phyloP scores from a whole-genome alignment of 2,329 filamentous ascomycete genomes.

The Neopestalotiopsis sp. region DNA sequence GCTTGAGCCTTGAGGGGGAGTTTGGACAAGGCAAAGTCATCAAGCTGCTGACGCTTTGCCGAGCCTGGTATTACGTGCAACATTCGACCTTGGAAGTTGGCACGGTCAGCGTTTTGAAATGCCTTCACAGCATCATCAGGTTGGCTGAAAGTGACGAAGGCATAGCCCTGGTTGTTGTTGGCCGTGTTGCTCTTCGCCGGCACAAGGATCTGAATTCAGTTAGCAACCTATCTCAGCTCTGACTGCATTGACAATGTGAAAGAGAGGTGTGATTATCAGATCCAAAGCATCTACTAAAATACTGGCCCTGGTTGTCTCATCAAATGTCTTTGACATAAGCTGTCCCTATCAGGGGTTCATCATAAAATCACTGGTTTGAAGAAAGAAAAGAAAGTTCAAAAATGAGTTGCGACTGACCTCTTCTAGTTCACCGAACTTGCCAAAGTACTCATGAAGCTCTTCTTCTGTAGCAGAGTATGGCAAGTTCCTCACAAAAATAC shows the following conservation, averaged over 20 bases:
- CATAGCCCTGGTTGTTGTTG: conserved; percentile 81
- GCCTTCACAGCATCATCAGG: conserved; percentile 77
- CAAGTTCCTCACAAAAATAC: conserved; percentile 89
- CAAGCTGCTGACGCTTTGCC: conserved; percentile 79
- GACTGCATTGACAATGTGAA: conserved; percentile 32
- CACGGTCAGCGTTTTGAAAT: conserved; percentile 80
- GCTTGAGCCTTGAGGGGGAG: conserved; percentile 94
- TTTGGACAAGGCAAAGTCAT: conserved; percentile 90
- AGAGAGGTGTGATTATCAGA: conserved; percentile 65
- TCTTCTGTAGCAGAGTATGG: conserved; percentile 80
- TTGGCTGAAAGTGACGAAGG: conserved; percentile 80
- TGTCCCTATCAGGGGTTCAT: conserved; percentile 99
- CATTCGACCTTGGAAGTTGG: conserved; percentile 89
- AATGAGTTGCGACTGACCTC: conserved; percentile 72
- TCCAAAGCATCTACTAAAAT: conserved; percentile 99
- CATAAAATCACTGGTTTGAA: conserved; percentile 57
- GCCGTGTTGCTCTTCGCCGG: conserved; percentile 72
- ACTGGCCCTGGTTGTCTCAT: conserved; percentile 86
- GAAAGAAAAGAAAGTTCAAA: conserved; percentile 46
- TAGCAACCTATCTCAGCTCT: conserved; percentile 42
- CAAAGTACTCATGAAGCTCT: conserved; percentile 76
- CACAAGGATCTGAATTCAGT: conserved; percentile 72
- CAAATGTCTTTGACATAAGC: conserved; percentile 91
- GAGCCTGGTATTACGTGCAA: conserved; percentile 88
- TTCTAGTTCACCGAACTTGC: conserved; percentile 75